phyloP scores from a whole-genome alignment of 75 land plant genomes.

The Larix kaempferi region DNA sequence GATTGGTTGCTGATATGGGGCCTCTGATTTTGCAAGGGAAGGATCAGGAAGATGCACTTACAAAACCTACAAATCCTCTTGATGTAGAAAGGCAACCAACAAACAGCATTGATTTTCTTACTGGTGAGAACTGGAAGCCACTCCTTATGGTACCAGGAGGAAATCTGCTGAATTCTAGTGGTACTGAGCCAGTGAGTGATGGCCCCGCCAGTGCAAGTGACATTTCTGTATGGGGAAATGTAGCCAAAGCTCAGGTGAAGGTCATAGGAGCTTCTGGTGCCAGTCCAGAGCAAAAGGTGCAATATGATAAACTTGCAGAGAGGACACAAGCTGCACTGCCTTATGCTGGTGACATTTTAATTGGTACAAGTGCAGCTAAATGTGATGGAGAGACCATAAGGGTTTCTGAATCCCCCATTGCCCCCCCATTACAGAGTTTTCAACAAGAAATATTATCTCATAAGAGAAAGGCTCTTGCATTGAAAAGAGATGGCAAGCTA shows the following conservation, averaged over 20 bases:
- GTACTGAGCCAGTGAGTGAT: neutral
- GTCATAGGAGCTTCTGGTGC: neutral
- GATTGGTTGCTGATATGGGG: conserved; percentile 9
- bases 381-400: neutral
- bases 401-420: neutral
- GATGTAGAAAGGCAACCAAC: conserved; percentile 2
- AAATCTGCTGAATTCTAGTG: neutral
- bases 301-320: neutral
- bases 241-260: neutral
- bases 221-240: neutral
- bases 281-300: conserved; percentile 1
- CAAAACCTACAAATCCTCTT: neutral
- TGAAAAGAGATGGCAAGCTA: conserved; percentile 75
- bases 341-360: neutral
- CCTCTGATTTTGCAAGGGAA: conserved; percentile 1
- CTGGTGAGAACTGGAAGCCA: conserved; percentile 17
- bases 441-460: conserved; percentile 58
- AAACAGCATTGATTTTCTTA: conserved; percentile 15
- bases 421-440: conserved; percentile 6
- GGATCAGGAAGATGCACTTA: conserved; percentile 14
- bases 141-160: neutral
- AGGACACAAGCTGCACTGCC: neutral
- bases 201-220: neutral
- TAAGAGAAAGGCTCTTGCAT: conserved; percentile 65
- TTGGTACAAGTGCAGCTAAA: neutral